These are phyloP conservation scores for Suillus discolor DNA, from an alignment of 768 basidiomycete genomes.

Conservation along the genomic window DNA sequence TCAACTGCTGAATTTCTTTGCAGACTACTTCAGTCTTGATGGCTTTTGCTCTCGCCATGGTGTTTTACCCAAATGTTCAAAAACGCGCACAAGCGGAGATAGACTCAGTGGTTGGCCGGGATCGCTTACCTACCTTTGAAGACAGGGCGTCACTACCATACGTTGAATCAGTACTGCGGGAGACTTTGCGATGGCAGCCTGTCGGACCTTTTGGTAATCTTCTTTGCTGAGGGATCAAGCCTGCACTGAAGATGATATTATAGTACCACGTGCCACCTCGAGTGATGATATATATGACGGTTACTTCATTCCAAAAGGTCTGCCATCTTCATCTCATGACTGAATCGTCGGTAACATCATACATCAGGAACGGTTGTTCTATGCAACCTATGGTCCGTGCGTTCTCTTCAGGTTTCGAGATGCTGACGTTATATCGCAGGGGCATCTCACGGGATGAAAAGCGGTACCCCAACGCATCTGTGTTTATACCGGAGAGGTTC, in stretches of 20 bases:
- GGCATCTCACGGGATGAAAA: constrained; percentile 10
- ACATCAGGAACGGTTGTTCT: constrained; percentile 5
- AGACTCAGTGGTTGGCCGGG: constrained; percentile 8
- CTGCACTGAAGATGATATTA: not conserved
- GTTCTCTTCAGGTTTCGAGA: not conserved
- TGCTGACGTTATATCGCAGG: not conserved
- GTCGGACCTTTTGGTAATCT: not conserved
- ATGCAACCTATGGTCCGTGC: constrained; percentile 1
- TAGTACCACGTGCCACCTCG: constrained; percentile 3
- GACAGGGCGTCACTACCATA: constrained; percentile 4
- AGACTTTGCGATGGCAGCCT: not conserved
- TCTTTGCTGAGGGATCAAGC: too few relatives aligned
- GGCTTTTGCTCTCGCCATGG: constrained; percentile 8
- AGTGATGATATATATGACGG: constrained; percentile 42
- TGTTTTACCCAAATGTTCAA: constrained; percentile 16
- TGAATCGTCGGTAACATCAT: not conserved
- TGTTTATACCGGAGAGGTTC: constrained; percentile 20
- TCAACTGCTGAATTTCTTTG: not conserved
- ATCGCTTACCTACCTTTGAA: not conserved
- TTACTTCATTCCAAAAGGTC: constrained; percentile 30
- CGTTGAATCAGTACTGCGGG: constrained; percentile 3
- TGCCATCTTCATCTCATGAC: not conserved
- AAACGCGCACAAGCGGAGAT: constrained; percentile 22
- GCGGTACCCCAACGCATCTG: constrained; percentile 11
- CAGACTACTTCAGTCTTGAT: constrained; percentile 16